These are phyloP conservation scores for Aspergillus sclerotialis DNA, from an alignment of 2,329 filamentous ascomycete genomes.

Conservation along the genomic window DNA sequence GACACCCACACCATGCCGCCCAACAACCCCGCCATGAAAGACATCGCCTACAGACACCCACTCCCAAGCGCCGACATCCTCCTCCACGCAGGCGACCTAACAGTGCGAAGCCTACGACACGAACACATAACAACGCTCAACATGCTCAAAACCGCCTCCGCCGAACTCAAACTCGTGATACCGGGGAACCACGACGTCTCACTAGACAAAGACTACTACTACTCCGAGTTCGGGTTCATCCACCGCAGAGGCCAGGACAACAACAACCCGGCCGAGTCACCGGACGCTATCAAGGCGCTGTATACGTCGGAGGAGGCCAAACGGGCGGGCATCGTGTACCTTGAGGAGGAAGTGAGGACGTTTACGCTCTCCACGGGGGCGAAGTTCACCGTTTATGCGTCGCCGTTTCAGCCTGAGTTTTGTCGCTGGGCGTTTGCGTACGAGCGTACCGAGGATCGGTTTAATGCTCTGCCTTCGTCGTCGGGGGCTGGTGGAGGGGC, in stretches of 20 bases:
- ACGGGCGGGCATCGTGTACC: conserved; percentile 43
- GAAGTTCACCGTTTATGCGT: conserved; percentile 46
- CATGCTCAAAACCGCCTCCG: conserved; percentile 43
- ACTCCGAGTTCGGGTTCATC: conserved; percentile 11
- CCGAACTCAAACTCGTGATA: conserved; percentile 55
- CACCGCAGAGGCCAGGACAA: conserved; percentile 2
- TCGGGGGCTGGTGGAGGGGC: conserved; percentile 16
- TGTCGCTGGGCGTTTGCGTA: conserved; percentile 52
- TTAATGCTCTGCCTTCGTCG: conserved; percentile 33
- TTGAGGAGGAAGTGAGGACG: conserved; percentile 47
- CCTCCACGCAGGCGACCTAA: conserved; percentile 55
- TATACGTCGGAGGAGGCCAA: conserved; percentile 41
- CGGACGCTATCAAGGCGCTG: conserved; percentile 33
- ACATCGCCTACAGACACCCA: conserved; percentile 32
- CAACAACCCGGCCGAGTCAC: conserved; percentile 10
- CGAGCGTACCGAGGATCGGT: conserved; percentile 43
- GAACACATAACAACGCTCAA: conserved; percentile 44
- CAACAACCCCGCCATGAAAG: conserved; percentile 10
- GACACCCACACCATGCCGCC: conserved; percentile 34
- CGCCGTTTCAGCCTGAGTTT: conserved; percentile 50
- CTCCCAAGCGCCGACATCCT: conserved; percentile 48
- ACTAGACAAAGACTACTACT: conserved; percentile 47
- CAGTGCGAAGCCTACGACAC: conserved; percentile 40
- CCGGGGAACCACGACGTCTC: conserved; percentile 58
- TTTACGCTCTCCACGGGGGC: conserved; percentile 44